These are phyloP conservation scores for Scenedesmus sp. DNA, from an alignment of 163 green algal genomes.

Conservation along the genomic window DNA sequence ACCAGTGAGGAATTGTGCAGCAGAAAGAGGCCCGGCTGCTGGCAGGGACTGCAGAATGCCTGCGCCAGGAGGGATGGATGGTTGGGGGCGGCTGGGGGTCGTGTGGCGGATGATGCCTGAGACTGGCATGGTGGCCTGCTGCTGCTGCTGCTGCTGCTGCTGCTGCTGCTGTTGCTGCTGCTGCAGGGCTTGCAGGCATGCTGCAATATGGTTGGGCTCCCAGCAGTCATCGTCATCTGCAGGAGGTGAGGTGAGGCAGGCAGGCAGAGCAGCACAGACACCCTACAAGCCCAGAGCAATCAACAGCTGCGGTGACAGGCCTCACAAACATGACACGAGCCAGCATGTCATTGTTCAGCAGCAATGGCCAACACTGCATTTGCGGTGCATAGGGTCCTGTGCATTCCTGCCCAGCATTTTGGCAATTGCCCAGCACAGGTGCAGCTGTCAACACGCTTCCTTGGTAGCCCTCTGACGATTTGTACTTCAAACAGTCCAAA, in stretches of 20 bases:
- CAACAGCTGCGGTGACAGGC: no score
- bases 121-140: background rate
- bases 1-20: background rate
- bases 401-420: no score
- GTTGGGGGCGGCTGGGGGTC: background rate
- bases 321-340: no score
- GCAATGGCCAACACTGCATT: no score
- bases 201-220: slow-evolving; percentile 27
- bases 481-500: background rate
- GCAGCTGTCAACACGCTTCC: no score
- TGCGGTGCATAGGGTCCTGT: no score
- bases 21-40: background rate
- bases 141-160: slow-evolving; percentile 9
- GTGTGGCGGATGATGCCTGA: slow-evolving; percentile 37
- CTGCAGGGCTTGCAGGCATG: slow-evolving; percentile 6
- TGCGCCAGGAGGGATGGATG: background rate
- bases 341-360: no score
- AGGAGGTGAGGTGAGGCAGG: background rate
- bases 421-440: no score
- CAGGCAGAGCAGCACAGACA: background rate
- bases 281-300: no score
- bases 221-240: slow-evolving; percentile 53
- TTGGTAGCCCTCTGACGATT: no score
- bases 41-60: slow-evolving; percentile 7
- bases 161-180: slow-evolving; percentile 13